Evolutionary conservation across 441 rosid genomes (phyloP), one percentile per base, ranked within the genome.

Genomic region (Populus hybrid): DNA sequence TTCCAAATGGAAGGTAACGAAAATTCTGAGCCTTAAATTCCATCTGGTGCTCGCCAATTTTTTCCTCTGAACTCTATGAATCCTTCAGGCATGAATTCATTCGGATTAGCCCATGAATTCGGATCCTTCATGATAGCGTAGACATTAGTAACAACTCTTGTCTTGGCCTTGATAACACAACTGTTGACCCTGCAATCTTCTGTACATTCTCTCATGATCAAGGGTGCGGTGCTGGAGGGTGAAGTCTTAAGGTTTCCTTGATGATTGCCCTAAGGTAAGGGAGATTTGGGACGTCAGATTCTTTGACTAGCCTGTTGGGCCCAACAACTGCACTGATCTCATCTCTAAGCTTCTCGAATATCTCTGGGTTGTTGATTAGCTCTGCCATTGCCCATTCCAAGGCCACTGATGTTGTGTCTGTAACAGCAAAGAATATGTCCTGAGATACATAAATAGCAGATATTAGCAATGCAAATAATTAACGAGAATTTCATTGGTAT

Each of bases 361-460:
- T 83, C 24, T 59, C 77, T 7, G 86, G 94, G 33, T 84, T 81
- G 83, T 76, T 82, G 38, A 81, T 77, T 29, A 90, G 86, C 79
- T 89, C 89, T 69, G 89, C 88, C 92, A 90, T 89, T 29, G 86
- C 87, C 94, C 97, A 90, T 71, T 85, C 89, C 71, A 89, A 87
- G 18, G 89, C 84, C 69, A 84, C 78, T 76, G 88, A 81, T 11
- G 89, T 80, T 7, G 94, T 84, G 74, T 89, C 91, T 6, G 92
- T 89, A 72, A 93, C 93, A 9, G 90, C 94, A 56, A 89, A 83
- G 72, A 92, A 87, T 83, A 90, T 80, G 78, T 92, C 93, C 97
- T 86, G 53, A 42, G 18, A 42, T 3, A 81, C 64, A 81, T 84
- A 29, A 12, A 42, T 42, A 16, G 42, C 42, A 26, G 53, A n/a